Evolutionary conservation across 176 grass and related monocot species (phyloP), one percentile per base, ranked within the genome.

Genomic region (Oryza brachyantha): DNA sequence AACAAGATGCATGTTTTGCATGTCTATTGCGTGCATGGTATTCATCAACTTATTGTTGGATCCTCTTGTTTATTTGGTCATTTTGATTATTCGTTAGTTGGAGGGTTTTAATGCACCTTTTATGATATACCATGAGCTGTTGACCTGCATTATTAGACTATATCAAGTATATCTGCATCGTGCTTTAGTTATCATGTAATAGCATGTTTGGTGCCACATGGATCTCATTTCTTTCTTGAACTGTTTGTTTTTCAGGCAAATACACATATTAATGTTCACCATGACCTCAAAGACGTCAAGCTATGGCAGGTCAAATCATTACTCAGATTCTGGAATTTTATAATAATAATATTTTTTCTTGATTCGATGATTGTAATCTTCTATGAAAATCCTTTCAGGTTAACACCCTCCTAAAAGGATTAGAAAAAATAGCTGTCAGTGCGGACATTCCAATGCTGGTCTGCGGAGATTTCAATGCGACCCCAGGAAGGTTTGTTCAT

Each of bases 391-490:
- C 68, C 31, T 70, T 75, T 88, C 79, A 99, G 96, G 96, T 99
- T 67, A 90, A 99, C 69, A 99, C 96, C 14, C 93, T 99, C 37
- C 79, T 99, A 67, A 99, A 99, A 89, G 96, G 96, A 65, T 81
- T 99, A 78, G 96, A 99, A 82, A 99, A 99, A 74, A 99, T 99
- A 86, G 96, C 96, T 69, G 86, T 89, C 27, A 99, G 96, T 89
- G 96, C 96, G 25, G 96, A 96, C 74, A 99, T 99, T 96, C 96
- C 96, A 43, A 99, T 99, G 96, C 80, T 99, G 84, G 96, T 99
- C 41, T 99, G 96, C 93, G 96, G 96, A 55, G 92, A 99, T 96
- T 99, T 99, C 41, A 96, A 96, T 81, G 91, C 96, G 41, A 75
- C 75, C 72, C 96, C 96, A 75, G 96, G 92, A 77, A 99, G 96